Percentiles rank a stretch among this genome's conserved stretches.
Conservation (phyloP, 2,329 filamentous ascomycete genomes). For the Botryosphaeria dothidea region DNA sequence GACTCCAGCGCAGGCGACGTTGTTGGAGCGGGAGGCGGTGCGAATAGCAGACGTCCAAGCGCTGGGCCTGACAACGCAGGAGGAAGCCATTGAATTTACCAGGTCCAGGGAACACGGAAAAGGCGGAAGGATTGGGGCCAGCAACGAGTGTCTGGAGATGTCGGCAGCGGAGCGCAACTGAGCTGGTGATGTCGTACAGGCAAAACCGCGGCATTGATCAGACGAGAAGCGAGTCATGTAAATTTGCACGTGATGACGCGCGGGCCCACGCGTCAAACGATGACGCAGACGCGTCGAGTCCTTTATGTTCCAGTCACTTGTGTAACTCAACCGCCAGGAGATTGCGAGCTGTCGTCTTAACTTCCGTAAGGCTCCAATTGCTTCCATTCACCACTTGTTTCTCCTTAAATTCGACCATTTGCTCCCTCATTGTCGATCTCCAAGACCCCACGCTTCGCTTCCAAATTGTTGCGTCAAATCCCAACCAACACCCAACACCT, state of each 20-base stretch:
- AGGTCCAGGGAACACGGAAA: not conserved
- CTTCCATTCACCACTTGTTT: not conserved
- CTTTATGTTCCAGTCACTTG: not conserved
- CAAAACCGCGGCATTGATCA: not conserved
- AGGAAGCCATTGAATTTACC: not conserved
- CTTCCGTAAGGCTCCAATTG: not conserved
- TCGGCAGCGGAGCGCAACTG: not conserved
- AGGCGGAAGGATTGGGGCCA: not conserved
- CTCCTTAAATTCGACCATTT: not conserved
- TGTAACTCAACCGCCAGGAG: not conserved
- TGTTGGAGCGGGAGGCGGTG: conserved; percentile 3
- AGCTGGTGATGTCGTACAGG: conserved; percentile 9
- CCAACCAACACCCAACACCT: no score
- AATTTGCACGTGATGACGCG: not conserved
- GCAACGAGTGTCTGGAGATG: not conserved
- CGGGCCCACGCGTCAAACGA: not conserved
- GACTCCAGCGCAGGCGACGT: not conserved
- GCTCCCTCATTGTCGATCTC: not conserved
- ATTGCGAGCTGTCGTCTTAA: not conserved
- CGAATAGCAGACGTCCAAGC: conserved; percentile 8
- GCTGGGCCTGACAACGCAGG: not conserved
- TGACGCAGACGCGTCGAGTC: not conserved
- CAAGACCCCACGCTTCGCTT: not conserved
- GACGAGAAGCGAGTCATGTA: not conserved
- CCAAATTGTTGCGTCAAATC: not conserved